A percentile compares a stretch with the other conserved stretches of the same genome.
These are phyloP conservation scores for Pestalotiopsis sp. DNA, from an alignment of 2,329 filamentous ascomycete genomes.

Conservation along the genomic window DNA sequence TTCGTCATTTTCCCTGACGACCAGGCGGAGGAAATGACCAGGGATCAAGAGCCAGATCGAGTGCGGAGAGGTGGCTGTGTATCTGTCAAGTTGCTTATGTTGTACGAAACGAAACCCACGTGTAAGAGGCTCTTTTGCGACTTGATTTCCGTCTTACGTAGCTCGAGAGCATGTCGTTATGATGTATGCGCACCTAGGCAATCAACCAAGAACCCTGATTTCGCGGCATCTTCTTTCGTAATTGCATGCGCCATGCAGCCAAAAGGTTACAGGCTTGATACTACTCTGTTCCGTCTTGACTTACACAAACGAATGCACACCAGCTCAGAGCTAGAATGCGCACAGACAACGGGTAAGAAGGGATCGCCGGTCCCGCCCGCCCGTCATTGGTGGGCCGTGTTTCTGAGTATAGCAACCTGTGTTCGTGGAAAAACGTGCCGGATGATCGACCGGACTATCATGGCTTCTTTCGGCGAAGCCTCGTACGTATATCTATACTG, in stretches of 20 bases:
- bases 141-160: neutral
- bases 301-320: neutral
- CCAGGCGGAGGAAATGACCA: neutral
- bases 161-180: neutral
- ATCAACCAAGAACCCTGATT: neutral
- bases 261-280: neutral
- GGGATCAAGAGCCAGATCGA: neutral
- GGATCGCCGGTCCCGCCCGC: neutral
- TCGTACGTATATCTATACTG: neutral
- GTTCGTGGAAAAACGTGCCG: neutral
- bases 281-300: neutral
- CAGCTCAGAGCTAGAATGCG: neutral
- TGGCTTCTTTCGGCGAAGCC: constrained; percentile 1
- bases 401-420: constrained; percentile 4
- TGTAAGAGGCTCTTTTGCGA: too few relatives aligned
- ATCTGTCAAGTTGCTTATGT: neutral
- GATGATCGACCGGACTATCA: constrained; percentile 3
- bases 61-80: neutral
- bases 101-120: too few relatives aligned
- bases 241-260: neutral
- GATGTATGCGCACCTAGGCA: neutral
- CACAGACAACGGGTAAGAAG: neutral
- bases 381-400: constrained; percentile 1
- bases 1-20: neutral
- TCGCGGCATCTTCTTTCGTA: neutral